phyloP scores from a whole-genome alignment of 768 basidiomycete species.

The Pholiota molesta region DNA sequence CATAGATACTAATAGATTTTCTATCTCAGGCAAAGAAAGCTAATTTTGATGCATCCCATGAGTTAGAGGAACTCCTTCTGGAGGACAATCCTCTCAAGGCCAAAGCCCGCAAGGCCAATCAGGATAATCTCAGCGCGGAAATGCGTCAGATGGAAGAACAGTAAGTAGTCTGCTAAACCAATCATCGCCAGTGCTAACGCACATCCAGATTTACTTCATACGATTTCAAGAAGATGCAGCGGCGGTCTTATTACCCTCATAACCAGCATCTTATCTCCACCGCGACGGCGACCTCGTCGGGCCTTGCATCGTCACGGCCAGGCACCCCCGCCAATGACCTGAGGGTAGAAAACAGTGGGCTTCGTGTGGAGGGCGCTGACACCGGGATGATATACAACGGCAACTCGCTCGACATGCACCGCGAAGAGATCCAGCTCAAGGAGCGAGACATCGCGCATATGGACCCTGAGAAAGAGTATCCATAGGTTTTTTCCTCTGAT shows the following conservation, averaged over 20 bases:
- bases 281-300: constrained; percentile 75
- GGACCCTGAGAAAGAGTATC: constrained; percentile 57
- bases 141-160: constrained; percentile 99
- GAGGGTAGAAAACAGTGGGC: constrained; percentile 38
- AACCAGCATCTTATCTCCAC: constrained; percentile 77
- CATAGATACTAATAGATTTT: constrained; percentile 8
- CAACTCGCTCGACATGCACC: constrained; percentile 44
- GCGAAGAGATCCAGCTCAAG: constrained; percentile 28
- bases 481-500: constrained; percentile 33
- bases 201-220: constrained; percentile 80
- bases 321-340: constrained; percentile 67
- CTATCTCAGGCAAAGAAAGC: constrained; percentile 88
- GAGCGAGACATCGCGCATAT: constrained; percentile 40
- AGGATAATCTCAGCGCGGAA: constrained; percentile 87
- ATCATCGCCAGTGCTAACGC: constrained; percentile 3
- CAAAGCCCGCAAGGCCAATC: constrained; percentile 86
- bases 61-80: constrained; percentile 91
- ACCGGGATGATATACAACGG: constrained; percentile 40
- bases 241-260: constrained; percentile 89
- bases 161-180: constrained; percentile 43
- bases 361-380: constrained; percentile 26
- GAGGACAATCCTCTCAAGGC: constrained; percentile 98
- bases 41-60: constrained; percentile 98
- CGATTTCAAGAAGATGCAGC: constrained; percentile 90
- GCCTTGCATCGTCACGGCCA: constrained; percentile 70